These are phyloP conservation scores for Oehlia diaphana DNA, from an alignment of 192 early-diverging fungal genomes.

Conservation along the genomic window DNA sequence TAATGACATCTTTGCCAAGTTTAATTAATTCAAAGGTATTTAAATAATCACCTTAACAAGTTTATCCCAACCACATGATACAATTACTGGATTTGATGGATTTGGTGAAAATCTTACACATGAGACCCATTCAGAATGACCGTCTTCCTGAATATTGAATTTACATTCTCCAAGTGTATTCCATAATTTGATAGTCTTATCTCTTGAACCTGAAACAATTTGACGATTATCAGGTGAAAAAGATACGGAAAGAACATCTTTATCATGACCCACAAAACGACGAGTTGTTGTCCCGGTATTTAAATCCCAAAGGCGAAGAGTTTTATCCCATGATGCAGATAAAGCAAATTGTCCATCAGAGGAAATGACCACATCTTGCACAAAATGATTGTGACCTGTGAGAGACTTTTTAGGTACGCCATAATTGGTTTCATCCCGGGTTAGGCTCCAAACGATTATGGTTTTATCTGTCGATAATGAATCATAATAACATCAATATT, in stretches of 20 bases:
- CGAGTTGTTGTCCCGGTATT: constrained; percentile 93
- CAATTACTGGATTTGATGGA: constrained; percentile 96
- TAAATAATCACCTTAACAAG: constrained; percentile 88
- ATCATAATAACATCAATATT: constrained; percentile 21
- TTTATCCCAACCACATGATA: constrained; percentile 99
- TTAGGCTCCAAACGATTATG: constrained; percentile 97
- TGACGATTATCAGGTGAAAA: constrained; percentile 99
- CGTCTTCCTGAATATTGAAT: constrained; percentile 95
- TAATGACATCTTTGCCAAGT: constrained; percentile 9
- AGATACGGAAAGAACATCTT: constrained; percentile 97
- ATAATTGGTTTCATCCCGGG: constrained; percentile 91
- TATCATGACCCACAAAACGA: constrained; percentile 95
- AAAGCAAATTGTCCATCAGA: constrained; percentile 98
- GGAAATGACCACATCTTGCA: constrained; percentile 97
- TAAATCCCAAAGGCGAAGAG: constrained; percentile 99
- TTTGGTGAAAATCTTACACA: constrained; percentile 99
- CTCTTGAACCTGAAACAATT: constrained; percentile 97
- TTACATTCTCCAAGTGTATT: constrained; percentile 99
- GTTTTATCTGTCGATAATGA: constrained; percentile 78
- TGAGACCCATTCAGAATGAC: constrained; percentile 98
- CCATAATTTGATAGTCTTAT: constrained; percentile 99
- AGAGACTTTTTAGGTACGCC: constrained; percentile 89
- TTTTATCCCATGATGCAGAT: constrained; percentile 99
- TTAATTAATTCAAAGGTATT: neutral
- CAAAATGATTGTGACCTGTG: constrained; percentile 99